Evolutionary conservation across 768 basidiomycete species (phyloP).

Genomic region (Suillus occidentalis): DNA sequence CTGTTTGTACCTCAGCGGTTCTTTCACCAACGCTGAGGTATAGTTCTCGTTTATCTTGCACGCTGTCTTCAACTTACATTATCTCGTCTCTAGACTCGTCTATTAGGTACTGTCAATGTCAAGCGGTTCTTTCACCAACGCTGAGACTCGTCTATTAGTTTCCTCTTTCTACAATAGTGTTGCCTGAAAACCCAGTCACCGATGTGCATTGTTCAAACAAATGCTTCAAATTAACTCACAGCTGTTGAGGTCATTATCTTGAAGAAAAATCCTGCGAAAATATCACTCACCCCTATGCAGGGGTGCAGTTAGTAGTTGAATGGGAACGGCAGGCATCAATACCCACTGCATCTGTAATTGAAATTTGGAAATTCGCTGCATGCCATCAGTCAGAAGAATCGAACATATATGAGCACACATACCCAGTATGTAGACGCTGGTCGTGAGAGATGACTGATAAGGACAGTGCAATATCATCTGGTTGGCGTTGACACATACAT

Average conservation of each 20-base stretch:
- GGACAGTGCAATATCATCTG: not conserved
- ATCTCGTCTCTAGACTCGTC: too few relatives aligned
- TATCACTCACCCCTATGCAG: not conserved
- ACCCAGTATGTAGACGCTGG: not conserved
- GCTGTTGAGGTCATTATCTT: not conserved
- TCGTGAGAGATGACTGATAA: not conserved
- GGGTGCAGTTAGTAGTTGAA: not conserved
- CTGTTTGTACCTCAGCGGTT: too few relatives aligned
- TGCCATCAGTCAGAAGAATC: not conserved
- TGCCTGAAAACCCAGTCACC: not conserved
- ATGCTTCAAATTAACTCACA: not conserved
- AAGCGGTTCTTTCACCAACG: too few relatives aligned
- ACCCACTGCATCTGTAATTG: not conserved
- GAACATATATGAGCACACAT: not conserved
- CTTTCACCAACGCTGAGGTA: too few relatives aligned
- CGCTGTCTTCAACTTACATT: too few relatives aligned
- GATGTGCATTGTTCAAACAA: not conserved
- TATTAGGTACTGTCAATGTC: too few relatives aligned
- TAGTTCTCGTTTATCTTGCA: too few relatives aligned
- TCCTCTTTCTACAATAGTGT: too few relatives aligned
- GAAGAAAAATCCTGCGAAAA: not conserved
- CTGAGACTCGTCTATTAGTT: too few relatives aligned
- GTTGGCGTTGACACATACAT: not conserved
- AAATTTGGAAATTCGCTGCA: not conserved
- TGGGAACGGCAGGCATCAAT: not conserved